A percentile compares a stretch with the other conserved stretches of the same genome.
These are phyloP conservation scores for Aspergillus ibericus DNA, from an alignment of 2,329 filamentous ascomycete genomes.

Conservation along the genomic window DNA sequence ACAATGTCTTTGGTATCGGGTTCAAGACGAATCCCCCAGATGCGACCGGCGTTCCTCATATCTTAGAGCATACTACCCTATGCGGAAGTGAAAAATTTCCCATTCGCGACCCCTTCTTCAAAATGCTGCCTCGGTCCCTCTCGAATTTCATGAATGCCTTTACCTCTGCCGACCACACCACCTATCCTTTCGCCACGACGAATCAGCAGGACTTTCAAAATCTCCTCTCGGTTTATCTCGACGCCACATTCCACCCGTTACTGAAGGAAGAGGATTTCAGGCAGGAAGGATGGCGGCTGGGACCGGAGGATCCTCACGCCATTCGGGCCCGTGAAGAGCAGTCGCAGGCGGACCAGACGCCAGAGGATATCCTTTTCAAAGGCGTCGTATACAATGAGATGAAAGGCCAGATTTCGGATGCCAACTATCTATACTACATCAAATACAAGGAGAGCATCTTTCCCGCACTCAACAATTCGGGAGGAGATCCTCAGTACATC, in stretches of 20 bases:
- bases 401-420: slow-evolving; percentile 99
- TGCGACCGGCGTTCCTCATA: slow-evolving; percentile 93
- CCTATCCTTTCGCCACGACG: slow-evolving; percentile 96
- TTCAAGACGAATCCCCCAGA: slow-evolving; percentile 99
- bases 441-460: slow-evolving; percentile 93
- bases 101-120: slow-evolving; percentile 99
- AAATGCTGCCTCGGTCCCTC: slow-evolving; percentile 97
- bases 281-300: slow-evolving; percentile 95
- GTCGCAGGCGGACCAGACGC: slow-evolving; percentile 33
- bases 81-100: slow-evolving; percentile 95
- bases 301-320: slow-evolving; percentile 79
- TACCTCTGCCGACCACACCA: slow-evolving; percentile 93
- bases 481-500: slow-evolving; percentile 93
- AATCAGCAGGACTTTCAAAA: slow-evolving; percentile 95
- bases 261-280: slow-evolving; percentile 89
- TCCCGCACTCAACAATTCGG: slow-evolving; percentile 92
- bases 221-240: slow-evolving; percentile 92
- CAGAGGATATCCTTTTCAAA: slow-evolving; percentile 46
- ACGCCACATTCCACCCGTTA: slow-evolving; percentile 86
- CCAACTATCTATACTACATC: slow-evolving; percentile 94
- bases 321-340: slow-evolving; percentile 40
- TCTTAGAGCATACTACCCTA: slow-evolving; percentile 93
- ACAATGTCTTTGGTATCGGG: slow-evolving; percentile 99
- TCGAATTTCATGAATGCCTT: slow-evolving; percentile 99
- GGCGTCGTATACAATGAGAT: slow-evolving; percentile 77